Base-by-base conservation (phyloP, 2,329 filamentous ascomycete species). In the Bipolaris victoriae region DNA sequence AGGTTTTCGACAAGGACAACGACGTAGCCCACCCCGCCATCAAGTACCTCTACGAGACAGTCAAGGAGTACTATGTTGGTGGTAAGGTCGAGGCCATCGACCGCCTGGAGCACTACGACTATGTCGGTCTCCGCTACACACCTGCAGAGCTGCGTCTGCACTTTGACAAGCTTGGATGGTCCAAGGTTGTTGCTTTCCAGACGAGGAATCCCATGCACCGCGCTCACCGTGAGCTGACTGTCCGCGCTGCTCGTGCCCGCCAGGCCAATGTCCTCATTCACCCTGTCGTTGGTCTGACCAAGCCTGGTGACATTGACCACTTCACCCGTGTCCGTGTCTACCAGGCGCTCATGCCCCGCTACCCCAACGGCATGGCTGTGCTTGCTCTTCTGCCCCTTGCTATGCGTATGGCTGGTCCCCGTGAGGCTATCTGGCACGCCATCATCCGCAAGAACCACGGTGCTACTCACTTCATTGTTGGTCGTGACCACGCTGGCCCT, bases 391-490 rank as follows among this genome's bases (percentile, higher is more conserved):
- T 99, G 52, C 93, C 93, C 57, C 86, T 99, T 64, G 95, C 95
- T 72, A 99, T 99, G 95, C 90, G 95, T 77, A 99, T 99, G 95
- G 95, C 92, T 75, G 95, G 95, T 71, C 95, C 95, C 63, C 91
- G 95, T 68, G 95, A 99, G 84, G 95, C 95, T 68, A 92, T 99
- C 82, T 99, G 95, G 95, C 95, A 99, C 84, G 95, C 95, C 75
- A 97, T 99, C 74, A 99, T 99, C 84, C 92, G 95, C 77, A 99
- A 98, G 89, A 99, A 99, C 82, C 93, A 97, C 82, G 95, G 95
- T 72, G 92, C 94, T 46, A 98, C 95, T 15, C 95, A 99, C 85
- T 99, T 99, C 84, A 99, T 99, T 72, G 93, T 99, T 66, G 95
- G 95, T 60, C 92, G 95, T 82, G 95, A 99, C 82, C 95, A 99